Evolutionary conservation across 371 early-diverging fungal genomes (phyloP).

Genomic region (Syncephalastrum contaminatum): DNA sequence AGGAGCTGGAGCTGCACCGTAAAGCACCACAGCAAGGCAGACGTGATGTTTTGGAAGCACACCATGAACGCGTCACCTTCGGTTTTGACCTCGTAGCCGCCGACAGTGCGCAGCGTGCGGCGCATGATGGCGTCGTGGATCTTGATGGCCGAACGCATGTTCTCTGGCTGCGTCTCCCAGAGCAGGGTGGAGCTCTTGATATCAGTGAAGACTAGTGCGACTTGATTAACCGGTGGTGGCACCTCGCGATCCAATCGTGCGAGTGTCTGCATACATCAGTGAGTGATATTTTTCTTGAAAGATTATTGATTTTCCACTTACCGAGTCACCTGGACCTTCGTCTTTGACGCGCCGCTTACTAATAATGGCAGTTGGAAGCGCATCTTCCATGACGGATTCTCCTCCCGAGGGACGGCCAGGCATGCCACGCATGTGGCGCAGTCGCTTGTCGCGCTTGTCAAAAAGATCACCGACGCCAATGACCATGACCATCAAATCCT

Average conservation of each 20-base stretch:
- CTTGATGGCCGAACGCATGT: conserved; percentile 90
- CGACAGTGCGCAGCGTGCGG: conserved; percentile 74
- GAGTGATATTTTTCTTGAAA: background rate
- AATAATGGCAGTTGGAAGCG: conserved; percentile 7
- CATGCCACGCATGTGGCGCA: conserved; percentile 27
- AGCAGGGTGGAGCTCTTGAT: conserved; percentile 91
- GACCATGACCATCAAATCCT: conserved; percentile 82
- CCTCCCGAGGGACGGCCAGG: conserved; percentile 18
- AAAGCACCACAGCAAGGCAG: conserved; percentile 90
- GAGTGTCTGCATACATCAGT: conserved; percentile 33
- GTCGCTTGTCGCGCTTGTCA: conserved; percentile 34
- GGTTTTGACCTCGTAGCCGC: conserved; percentile 98
- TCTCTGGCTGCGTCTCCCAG: conserved; percentile 88
- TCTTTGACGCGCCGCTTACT: conserved; percentile 44
- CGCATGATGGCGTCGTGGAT: conserved; percentile 89
- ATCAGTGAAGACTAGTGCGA: conserved; percentile 94
- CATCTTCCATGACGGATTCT: conserved; percentile 10
- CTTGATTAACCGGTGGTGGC: conserved; percentile 80
- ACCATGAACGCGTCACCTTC: conserved; percentile 98
- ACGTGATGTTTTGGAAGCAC: conserved; percentile 83
- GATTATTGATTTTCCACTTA: conserved; percentile 16
- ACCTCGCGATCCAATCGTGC: conserved; percentile 78
- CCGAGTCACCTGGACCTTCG: conserved; percentile 53
- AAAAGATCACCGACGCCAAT: conserved; percentile 79
- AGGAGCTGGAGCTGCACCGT: conserved; percentile 85